Evolutionary conservation across 352 stramenopile genomes (phyloP).

Genomic region (Phytophthora melonis): DNA sequence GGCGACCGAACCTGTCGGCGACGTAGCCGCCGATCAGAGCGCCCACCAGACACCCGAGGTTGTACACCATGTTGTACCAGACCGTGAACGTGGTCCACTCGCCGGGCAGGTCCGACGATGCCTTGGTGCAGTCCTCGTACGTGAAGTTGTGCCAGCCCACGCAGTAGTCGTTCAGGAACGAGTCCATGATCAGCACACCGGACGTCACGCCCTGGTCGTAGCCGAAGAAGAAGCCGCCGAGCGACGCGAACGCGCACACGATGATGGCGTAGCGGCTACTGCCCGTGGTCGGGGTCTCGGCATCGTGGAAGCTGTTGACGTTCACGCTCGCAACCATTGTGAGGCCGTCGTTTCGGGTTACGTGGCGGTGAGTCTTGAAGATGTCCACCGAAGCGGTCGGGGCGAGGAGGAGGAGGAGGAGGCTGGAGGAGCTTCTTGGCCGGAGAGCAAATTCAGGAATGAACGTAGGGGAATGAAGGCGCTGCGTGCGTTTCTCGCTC

Average conservation of each 20-base stretch:
- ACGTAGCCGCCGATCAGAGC: slow-evolving; percentile 43
- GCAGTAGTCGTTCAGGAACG: slow-evolving; percentile 49
- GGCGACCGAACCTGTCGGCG: slow-evolving; percentile 36
- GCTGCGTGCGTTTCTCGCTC: slow-evolving; percentile 17
- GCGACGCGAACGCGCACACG: slow-evolving; percentile 40
- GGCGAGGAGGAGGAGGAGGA: not conserved
- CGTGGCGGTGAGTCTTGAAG: slow-evolving; percentile 23
- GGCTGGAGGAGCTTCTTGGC: slow-evolving; percentile 15
- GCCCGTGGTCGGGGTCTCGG: slow-evolving; percentile 36
- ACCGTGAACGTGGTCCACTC: slow-evolving; percentile 46
- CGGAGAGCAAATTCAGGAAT: slow-evolving; percentile 34
- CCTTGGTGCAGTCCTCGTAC: slow-evolving; percentile 35
- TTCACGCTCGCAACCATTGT: slow-evolving; percentile 28
- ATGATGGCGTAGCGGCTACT: slow-evolving; percentile 44
- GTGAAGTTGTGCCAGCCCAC: slow-evolving; percentile 49
- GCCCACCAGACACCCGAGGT: slow-evolving; percentile 46
- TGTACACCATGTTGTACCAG: slow-evolving; percentile 54
- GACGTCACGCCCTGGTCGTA: slow-evolving; percentile 45
- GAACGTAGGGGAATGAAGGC: slow-evolving; percentile 31
- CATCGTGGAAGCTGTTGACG: slow-evolving; percentile 35
- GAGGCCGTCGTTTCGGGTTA: not conserved
- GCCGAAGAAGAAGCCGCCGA: slow-evolving; percentile 48
- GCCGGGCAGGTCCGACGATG: slow-evolving; percentile 25
- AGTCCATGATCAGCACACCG: slow-evolving; percentile 45
- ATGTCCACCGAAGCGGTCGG: slow-evolving; percentile 4